A percentile compares a stretch with the other conserved stretches of the same genome.
Conservation (phyloP, 2,329 filamentous ascomycete genomes). For the Diatrype stigma region DNA sequence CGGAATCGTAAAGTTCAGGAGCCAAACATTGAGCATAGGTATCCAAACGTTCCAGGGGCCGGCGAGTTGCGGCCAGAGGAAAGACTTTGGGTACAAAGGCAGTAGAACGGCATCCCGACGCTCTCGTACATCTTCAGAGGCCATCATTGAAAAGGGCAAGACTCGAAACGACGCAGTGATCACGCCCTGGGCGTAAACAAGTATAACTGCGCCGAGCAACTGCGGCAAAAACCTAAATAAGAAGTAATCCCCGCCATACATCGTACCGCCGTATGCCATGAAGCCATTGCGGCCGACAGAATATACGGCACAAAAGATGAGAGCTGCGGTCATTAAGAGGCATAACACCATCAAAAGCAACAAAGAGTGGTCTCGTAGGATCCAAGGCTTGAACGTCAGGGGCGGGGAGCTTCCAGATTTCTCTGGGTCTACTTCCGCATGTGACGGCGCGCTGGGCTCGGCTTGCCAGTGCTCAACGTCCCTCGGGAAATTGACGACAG, state of each 20-base stretch:
- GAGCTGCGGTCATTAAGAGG: slow-evolving; percentile 64
- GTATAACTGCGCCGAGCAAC: slow-evolving; percentile 64
- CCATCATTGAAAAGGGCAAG: slow-evolving; percentile 74
- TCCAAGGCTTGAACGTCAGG: slow-evolving; percentile 67
- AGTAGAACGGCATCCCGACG: slow-evolving; percentile 65
- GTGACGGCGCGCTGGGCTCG: slow-evolving; percentile 9
- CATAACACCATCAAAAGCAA: slow-evolving; percentile 56
- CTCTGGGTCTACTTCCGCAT: slow-evolving; percentile 29
- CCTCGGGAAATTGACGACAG: slow-evolving; percentile 17
- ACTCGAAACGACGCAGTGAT: slow-evolving; percentile 71
- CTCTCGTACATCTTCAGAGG: slow-evolving; percentile 54
- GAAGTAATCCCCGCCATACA: slow-evolving; percentile 75
- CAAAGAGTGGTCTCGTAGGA: slow-evolving; percentile 65
- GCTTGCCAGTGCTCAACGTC: slow-evolving; percentile 27
- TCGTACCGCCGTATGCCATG: slow-evolving; percentile 58
- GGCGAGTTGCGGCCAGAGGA: slow-evolving; percentile 54
- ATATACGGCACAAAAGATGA: slow-evolving; percentile 70
- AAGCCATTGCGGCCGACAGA: slow-evolving; percentile 61
- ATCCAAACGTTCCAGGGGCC: slow-evolving; percentile 65
- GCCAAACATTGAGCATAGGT: slow-evolving; percentile 68
- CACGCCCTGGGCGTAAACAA: slow-evolving; percentile 75
- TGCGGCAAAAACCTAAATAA: slow-evolving; percentile 83
- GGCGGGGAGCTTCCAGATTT: slow-evolving; percentile 37
- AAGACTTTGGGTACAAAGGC: slow-evolving; percentile 65
- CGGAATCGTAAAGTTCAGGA: slow-evolving; percentile 75